Percentiles rank a stretch among this genome's conserved stretches.
These are phyloP conservation scores for Cryptococcus floricola DNA, from an alignment of 1,284 basidiomycete genomes.

Conservation along the genomic window DNA sequence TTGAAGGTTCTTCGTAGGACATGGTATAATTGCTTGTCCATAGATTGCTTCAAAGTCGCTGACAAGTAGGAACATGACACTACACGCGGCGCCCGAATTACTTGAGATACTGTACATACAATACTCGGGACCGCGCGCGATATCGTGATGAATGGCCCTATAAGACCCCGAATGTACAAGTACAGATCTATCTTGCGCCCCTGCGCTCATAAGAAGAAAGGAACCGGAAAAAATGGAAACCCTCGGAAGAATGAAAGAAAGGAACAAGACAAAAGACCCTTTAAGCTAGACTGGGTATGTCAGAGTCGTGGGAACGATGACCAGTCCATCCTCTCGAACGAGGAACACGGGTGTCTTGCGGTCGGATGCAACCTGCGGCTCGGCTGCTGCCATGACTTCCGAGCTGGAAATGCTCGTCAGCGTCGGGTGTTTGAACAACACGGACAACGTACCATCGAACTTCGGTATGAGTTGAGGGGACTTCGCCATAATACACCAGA, in stretches of 20 bases:
- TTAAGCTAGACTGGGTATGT: constrained; percentile 60
- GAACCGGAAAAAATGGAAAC: background rate
- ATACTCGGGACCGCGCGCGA: background rate
- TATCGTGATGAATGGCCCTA: background rate
- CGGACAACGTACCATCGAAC: constrained; percentile 66
- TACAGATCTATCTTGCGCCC: no score
- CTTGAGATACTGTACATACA: background rate
- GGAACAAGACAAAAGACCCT: background rate
- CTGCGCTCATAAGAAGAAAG: background rate
- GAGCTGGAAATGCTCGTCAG: constrained; percentile 9
- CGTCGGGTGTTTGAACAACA: background rate
- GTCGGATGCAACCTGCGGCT: constrained; percentile 34
- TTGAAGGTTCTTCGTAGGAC: no score
- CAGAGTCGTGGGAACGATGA: constrained; percentile 78
- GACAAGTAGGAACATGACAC: no score
- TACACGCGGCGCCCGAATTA: no score
- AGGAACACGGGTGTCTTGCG: constrained; percentile 70
- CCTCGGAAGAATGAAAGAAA: background rate
- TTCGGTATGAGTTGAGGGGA: constrained; percentile 80
- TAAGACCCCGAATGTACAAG: no score
- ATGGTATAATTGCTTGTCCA: no score
- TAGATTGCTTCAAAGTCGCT: no score
- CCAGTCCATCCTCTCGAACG: constrained; percentile 78
- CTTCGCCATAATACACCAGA: constrained; percentile 77
- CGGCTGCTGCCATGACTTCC: constrained; percentile 57